phyloP scores from a whole-genome alignment of 2,329 filamentous ascomycete species.

The Sclerotinia subarctica region DNA sequence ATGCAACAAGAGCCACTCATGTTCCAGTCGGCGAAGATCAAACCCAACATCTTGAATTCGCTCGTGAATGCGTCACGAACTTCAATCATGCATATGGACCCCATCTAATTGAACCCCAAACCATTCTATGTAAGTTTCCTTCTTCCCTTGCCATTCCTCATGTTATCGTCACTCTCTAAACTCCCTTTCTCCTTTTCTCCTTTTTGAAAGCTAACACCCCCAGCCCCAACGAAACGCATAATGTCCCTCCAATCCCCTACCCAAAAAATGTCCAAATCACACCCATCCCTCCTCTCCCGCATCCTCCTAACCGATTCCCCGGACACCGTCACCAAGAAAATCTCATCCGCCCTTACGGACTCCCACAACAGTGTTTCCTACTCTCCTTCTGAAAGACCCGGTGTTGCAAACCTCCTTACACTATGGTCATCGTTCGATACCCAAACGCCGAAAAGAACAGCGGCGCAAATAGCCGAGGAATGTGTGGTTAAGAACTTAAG shows the following conservation, averaged over 20 bases:
- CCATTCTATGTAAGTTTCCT: conserved; percentile 61
- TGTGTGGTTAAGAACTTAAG: conserved; percentile 41
- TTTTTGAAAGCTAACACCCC: background rate
- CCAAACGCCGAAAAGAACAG: conserved; percentile 37
- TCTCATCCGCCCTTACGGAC: conserved; percentile 76
- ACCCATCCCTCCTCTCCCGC: conserved; percentile 65
- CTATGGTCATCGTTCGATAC: conserved; percentile 69
- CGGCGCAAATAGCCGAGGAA: conserved; percentile 43
- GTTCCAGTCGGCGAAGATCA: conserved; percentile 98
- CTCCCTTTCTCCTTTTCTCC: background rate
- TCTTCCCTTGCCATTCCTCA: background rate
- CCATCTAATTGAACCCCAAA: conserved; percentile 64
- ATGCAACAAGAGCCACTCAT: conserved; percentile 68
- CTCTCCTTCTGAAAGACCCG: conserved; percentile 66
- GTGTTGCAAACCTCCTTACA: conserved; percentile 82
- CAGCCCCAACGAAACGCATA: conserved; percentile 67
- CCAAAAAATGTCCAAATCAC: conserved; percentile 94
- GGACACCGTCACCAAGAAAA: conserved; percentile 63
- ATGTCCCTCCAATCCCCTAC: conserved; percentile 82
- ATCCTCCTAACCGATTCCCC: conserved; percentile 77
- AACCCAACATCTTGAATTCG: conserved; percentile 88
- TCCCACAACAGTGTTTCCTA: conserved; percentile 65
- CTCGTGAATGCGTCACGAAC: conserved; percentile 77
- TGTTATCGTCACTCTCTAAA: background rate
- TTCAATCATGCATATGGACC: conserved; percentile 75